Evolutionary conservation across 1,284 basidiomycete genomes (phyloP).

Genomic region (Pseudozyma pruni): DNA sequence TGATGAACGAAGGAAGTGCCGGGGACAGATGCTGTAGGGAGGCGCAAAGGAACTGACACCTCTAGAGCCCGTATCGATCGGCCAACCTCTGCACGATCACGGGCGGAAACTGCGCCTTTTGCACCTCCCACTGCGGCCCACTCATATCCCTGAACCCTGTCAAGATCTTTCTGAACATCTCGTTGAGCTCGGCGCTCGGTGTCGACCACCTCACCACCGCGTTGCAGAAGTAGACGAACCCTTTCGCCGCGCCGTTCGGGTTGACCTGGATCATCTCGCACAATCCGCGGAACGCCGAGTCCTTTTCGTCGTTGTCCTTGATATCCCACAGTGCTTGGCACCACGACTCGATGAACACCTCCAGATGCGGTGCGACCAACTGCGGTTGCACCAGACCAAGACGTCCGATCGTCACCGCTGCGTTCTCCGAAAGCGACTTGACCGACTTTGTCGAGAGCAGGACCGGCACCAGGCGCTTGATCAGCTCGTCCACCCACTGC

Average conservation of each 20-base stretch:
- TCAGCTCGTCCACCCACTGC: slow-evolving; percentile 73
- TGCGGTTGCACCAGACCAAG: slow-evolving; percentile 91
- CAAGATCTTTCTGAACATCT: slow-evolving; percentile 72
- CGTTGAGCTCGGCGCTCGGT: slow-evolving; percentile 61
- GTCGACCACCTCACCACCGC: slow-evolving; percentile 66
- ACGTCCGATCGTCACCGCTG: slow-evolving; percentile 97
- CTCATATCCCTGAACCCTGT: slow-evolving; percentile 86
- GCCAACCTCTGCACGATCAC: slow-evolving; percentile 60
- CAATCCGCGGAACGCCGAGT: slow-evolving; percentile 97
- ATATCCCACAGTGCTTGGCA: slow-evolving; percentile 97
- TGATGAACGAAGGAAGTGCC: too few relatives aligned
- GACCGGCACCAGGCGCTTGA: slow-evolving; percentile 89
- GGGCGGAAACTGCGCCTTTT: slow-evolving; percentile 61
- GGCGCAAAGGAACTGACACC: neutral
- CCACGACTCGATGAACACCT: slow-evolving; percentile 93
- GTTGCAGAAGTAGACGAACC: slow-evolving; percentile 67
- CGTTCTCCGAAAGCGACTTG: slow-evolving; percentile 94
- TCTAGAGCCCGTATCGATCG: slow-evolving; percentile 54
- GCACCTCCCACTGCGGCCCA: slow-evolving; percentile 71
- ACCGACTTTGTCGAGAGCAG: slow-evolving; percentile 89
- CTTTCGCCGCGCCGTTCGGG: slow-evolving; percentile 72
- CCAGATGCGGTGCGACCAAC: slow-evolving; percentile 87
- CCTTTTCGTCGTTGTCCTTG: slow-evolving; percentile 99
- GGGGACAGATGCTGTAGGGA: too few relatives aligned
- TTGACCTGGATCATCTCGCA: slow-evolving; percentile 95